Conservation (phyloP, 441 rosid species). For the Populus hybrid region DNA sequence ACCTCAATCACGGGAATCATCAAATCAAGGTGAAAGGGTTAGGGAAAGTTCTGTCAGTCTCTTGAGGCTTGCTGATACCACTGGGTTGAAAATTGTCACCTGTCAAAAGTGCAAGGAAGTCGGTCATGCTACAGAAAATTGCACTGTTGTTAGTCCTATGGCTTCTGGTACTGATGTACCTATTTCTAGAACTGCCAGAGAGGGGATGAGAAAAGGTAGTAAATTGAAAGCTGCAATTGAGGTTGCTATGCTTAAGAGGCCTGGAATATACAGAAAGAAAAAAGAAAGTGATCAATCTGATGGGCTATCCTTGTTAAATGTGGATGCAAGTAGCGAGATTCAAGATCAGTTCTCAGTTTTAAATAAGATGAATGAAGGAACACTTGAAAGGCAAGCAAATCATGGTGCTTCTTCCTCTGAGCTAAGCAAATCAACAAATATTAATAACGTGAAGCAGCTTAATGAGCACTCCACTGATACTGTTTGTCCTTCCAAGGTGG, state of each 20-base stretch:
- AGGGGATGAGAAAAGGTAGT: slow-evolving; percentile 48
- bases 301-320: slow-evolving; percentile 36
- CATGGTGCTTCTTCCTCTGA: slow-evolving; percentile 32
- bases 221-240: slow-evolving; percentile 80
- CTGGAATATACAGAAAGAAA: slow-evolving; percentile 64
- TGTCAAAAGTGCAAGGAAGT: slow-evolving; percentile 55
- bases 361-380: slow-evolving; percentile 43
- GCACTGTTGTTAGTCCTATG: slow-evolving; percentile 34
- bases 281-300: slow-evolving; percentile 51
- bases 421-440: slow-evolving; percentile 33
- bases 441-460: slow-evolving; percentile 38
- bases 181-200: slow-evolving; percentile 45
- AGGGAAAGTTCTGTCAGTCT: slow-evolving; percentile 46
- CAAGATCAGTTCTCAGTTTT: slow-evolving; percentile 47
- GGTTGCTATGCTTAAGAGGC: slow-evolving; percentile 75
- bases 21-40: slow-evolving; percentile 53
- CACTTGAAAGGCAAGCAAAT: slow-evolving; percentile 40
- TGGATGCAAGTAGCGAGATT: slow-evolving; percentile 38
- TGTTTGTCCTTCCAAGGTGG: slow-evolving; percentile 27
- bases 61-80: slow-evolving; percentile 37
- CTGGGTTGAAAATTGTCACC: slow-evolving; percentile 37
- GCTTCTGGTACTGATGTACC: slow-evolving; percentile 48
- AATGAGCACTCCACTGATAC: slow-evolving; percentile 31
- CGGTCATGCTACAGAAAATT: slow-evolving; percentile 59
- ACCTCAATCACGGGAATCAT: slow-evolving; percentile 47